Conservation (phyloP, 352 stramenopile genomes). For the Globisporangium emineosum region DNA sequence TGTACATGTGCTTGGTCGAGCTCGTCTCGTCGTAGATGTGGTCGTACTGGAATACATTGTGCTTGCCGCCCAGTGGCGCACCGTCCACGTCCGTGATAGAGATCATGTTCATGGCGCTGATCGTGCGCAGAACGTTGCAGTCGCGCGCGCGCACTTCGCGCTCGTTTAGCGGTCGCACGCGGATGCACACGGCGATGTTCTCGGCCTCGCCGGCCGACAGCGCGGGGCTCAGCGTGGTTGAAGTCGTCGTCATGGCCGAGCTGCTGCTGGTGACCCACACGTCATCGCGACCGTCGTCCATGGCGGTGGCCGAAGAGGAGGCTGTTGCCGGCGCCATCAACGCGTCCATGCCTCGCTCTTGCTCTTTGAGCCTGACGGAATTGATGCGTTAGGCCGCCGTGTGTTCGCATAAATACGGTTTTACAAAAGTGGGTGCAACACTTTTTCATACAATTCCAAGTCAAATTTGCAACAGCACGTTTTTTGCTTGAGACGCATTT, state of each 20-base stretch:
- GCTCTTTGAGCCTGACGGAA: not conserved
- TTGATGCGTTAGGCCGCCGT: not conserved
- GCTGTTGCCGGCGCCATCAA: not conserved
- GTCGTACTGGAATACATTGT: slow-evolving; percentile 81
- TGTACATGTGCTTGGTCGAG: slow-evolving; percentile 58
- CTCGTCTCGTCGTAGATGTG: slow-evolving; percentile 63
- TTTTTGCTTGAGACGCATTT: too few species aligned
- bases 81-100: slow-evolving; percentile 53
- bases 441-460: too few species aligned
- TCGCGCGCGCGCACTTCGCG: slow-evolving; percentile 53
- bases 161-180: slow-evolving; percentile 74
- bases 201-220: slow-evolving; percentile 33
- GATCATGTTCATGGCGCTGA: slow-evolving; percentile 46
- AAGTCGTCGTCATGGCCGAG: not conserved
- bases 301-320: not conserved
- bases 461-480: too few species aligned
- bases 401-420: too few species aligned
- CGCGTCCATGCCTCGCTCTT: slow-evolving; percentile 2
- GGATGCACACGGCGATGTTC: slow-evolving; percentile 83
- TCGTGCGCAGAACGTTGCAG: slow-evolving; percentile 35
- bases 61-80: slow-evolving; percentile 51
- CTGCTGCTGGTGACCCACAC: not conserved
- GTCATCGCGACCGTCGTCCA: not conserved
- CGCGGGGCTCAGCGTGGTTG: not conserved
- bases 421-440: too few species aligned